Evolutionary conservation across 371 early-diverging fungal genomes (phyloP).

Genomic region (Mucor mucedo): DNA sequence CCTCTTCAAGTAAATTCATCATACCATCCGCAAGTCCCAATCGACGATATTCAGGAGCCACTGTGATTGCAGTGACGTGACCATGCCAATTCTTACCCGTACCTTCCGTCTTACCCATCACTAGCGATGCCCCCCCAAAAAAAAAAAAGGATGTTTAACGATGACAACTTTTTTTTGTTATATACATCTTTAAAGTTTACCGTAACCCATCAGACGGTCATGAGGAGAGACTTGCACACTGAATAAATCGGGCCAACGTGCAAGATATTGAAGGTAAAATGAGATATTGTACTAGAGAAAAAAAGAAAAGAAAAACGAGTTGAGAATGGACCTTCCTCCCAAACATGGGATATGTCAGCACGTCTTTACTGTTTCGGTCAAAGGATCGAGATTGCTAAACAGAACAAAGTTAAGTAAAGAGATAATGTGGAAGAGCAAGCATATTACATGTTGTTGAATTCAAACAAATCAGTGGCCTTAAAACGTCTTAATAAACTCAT

Average conservation of each 20-base stretch:
- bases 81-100: slow-evolving; percentile 93
- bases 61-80: slow-evolving; percentile 98
- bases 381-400: slow-evolving; percentile 80
- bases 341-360: not conserved
- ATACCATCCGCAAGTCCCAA: slow-evolving; percentile 89
- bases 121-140: slow-evolving; percentile 32
- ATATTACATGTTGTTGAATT: slow-evolving; percentile 84
- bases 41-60: slow-evolving; percentile 95
- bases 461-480: slow-evolving; percentile 86
- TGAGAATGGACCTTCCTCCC: not conserved
- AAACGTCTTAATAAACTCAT: slow-evolving; percentile 59
- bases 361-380: slow-evolving; percentile 83
- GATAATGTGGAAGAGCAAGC: not conserved
- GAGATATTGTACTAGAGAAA: slow-evolving; percentile 84
- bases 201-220: slow-evolving; percentile 84
- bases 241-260: slow-evolving; percentile 95
- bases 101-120: slow-evolving; percentile 98
- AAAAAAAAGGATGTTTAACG: too few species aligned
- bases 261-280: slow-evolving; percentile 92
- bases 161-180: too few species aligned
- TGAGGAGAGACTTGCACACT: slow-evolving; percentile 80
- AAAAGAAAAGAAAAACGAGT: not conserved
- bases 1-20: slow-evolving; percentile 93
- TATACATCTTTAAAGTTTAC: slow-evolving; percentile 42
- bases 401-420: not conserved